Conservation (phyloP, 2,329 filamentous ascomycete genomes). For the Colletotrichum tropicicola region DNA sequence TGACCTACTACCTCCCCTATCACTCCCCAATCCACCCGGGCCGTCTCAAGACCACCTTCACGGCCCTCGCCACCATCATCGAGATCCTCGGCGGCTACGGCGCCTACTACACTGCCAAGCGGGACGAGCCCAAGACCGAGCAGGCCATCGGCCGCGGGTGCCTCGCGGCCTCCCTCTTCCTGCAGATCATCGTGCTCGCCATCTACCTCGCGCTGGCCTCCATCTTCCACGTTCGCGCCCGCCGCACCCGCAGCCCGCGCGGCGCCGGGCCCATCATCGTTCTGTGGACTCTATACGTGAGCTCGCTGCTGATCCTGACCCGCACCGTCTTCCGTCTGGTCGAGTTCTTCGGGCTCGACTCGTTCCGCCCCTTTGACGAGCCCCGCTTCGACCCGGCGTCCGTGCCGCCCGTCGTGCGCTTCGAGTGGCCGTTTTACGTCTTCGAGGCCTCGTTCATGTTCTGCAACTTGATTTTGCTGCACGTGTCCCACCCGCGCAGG, state of each 20-base stretch:
- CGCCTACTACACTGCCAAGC: slow-evolving; percentile 37
- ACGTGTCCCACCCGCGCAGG: slow-evolving; percentile 47
- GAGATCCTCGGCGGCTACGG: slow-evolving; percentile 46
- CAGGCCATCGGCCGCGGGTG: slow-evolving; percentile 35
- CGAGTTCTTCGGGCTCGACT: slow-evolving; percentile 47
- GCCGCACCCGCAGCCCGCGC: background rate
- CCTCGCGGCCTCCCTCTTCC: slow-evolving; percentile 40
- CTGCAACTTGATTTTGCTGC: slow-evolving; percentile 47
- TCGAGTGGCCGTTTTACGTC: slow-evolving; percentile 56
- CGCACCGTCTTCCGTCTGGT: slow-evolving; percentile 53
- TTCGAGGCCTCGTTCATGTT: slow-evolving; percentile 54
- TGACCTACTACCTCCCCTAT: slow-evolving; percentile 64
- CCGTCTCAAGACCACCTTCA: slow-evolving; percentile 47
- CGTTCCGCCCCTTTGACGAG: slow-evolving; percentile 36
- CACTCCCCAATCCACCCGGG: slow-evolving; percentile 53
- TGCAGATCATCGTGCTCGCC: slow-evolving; percentile 50
- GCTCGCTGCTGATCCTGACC: slow-evolving; percentile 46
- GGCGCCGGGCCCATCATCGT: background rate
- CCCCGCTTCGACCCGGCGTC: slow-evolving; percentile 35
- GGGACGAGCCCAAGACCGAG: slow-evolving; percentile 28
- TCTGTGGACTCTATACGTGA: slow-evolving; percentile 47
- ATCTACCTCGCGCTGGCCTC: slow-evolving; percentile 38
- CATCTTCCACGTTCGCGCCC: slow-evolving; percentile 42
- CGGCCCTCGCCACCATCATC: slow-evolving; percentile 42
- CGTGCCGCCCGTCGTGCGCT: slow-evolving; percentile 46